phyloP scores from a whole-genome alignment of 805 yeast genomes.

The Saccharomycopsis sp. region DNA sequence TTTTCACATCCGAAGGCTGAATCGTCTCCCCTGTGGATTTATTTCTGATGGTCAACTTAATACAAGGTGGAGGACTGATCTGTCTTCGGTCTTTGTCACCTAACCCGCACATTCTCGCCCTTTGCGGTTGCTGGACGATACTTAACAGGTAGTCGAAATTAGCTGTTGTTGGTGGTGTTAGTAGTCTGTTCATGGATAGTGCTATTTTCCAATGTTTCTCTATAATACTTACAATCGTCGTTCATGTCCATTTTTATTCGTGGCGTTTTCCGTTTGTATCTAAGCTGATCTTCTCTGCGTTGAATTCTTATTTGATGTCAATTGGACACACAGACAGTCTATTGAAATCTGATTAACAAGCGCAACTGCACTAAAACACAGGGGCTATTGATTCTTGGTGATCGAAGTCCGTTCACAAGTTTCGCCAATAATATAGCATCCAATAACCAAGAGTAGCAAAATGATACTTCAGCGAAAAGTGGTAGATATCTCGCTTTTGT shows the following conservation, averaged over 20 bases:
- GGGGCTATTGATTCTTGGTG: no score
- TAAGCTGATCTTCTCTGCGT: background rate
- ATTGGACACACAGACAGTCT: no score
- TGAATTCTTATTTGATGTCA: no score
- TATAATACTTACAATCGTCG: background rate
- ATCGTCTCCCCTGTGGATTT: slow-evolving; percentile 24
- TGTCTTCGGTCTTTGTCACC: slow-evolving; percentile 36
- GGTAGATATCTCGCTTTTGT: background rate
- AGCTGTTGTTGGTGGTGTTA: slow-evolving; percentile 8
- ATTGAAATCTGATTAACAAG: no score
- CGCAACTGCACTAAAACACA: no score
- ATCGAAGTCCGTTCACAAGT: no score
- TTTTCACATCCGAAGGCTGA: slow-evolving; percentile 27
- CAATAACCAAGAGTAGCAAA: no score
- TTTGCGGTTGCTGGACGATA: slow-evolving; percentile 37
- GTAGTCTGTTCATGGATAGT: background rate
- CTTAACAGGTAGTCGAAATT: slow-evolving; percentile 24
- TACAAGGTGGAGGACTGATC: slow-evolving; percentile 30
- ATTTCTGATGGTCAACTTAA: slow-evolving; percentile 23
- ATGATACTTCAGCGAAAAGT: background rate
- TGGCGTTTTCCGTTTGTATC: background rate
- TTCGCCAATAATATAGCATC: no score
- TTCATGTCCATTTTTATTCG: background rate
- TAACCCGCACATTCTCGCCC: slow-evolving; percentile 42
- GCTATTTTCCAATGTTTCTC: background rate